phyloP scores from a whole-genome alignment of 2,329 filamentous ascomycete species.

The Aspergillus pseudonomiae region DNA sequence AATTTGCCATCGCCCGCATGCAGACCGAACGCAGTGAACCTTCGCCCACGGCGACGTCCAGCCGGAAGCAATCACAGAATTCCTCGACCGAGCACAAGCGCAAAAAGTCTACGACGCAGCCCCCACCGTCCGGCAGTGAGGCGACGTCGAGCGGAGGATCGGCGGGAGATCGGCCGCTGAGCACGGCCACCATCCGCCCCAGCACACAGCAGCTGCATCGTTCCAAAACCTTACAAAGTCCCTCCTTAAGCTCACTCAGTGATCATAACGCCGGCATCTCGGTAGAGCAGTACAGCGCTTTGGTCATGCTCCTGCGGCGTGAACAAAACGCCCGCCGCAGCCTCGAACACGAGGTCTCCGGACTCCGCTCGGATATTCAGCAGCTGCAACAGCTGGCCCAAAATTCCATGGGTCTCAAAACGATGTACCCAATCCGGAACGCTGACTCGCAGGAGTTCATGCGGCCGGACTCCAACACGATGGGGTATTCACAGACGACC shows the following conservation, averaged over 20 bases:
- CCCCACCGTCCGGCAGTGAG: constrained; percentile 13
- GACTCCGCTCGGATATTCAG: constrained; percentile 46
- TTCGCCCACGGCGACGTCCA: constrained; percentile 2
- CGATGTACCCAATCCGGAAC: constrained; percentile 37
- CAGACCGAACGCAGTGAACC: constrained; percentile 38
- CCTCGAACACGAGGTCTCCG: constrained; percentile 48
- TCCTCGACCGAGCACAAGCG: constrained; percentile 10
- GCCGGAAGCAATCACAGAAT: background rate
- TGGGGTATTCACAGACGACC: constrained; percentile 25
- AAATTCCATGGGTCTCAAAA: constrained; percentile 35
- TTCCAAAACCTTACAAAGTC: constrained; percentile 26
- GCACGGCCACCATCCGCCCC: constrained; percentile 37
- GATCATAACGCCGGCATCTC: constrained; percentile 43
- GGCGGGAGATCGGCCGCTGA: constrained; percentile 29
- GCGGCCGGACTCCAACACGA: constrained; percentile 17
- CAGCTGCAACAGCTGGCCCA: constrained; percentile 36
- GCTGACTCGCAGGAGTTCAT: constrained; percentile 36
- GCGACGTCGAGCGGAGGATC: constrained; percentile 12
- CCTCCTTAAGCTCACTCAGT: constrained; percentile 35
- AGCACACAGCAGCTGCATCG: constrained; percentile 33
- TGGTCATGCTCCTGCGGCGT: constrained; percentile 49
- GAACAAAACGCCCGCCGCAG: constrained; percentile 51
- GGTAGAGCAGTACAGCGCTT: constrained; percentile 51
- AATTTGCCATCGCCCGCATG: constrained; percentile 53
- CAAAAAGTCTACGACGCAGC: constrained; percentile 21